Evolutionary conservation across 2,329 filamentous ascomycete species (phyloP), one percentile per base, ranked within the genome.

Genomic region (Alternaria novae-zelandiae): DNA sequence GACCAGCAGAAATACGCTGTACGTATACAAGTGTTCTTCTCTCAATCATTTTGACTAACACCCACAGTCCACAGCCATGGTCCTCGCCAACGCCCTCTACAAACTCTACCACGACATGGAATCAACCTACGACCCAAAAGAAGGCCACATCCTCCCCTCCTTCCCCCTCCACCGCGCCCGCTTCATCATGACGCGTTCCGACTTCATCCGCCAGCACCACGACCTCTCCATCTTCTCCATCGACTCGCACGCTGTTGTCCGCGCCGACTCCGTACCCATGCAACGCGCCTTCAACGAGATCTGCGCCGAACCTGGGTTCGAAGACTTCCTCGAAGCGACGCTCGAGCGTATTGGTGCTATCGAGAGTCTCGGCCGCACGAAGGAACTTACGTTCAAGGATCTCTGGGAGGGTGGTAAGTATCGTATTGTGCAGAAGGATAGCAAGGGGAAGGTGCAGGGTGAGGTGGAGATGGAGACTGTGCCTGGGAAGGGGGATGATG

Each of bases 211-310:
- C 70, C 86, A 89, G 64, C 94, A 98, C 76, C 96, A 99, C 81
- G 92, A 96, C 68, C 88, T 96, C 64, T 98, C 98, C 77, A 88
- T 99, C 63, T 97, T 98, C 82, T 96, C 92, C 66, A 98, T 99
- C 74, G 95, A 96, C 64, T 93, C 90, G 61, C 86, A 87, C 44
- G 93, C 94, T 15, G 91, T 91, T 78, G 96, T 99, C 8, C 89
- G 96, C 50, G 96, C 96, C 2, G 95, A 96, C 79, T 95, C 91
- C 2, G 95, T 99, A 25, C 96, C 96, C 2, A 99, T 99, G 96
- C 93, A 97, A 80, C 89, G 89, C 53, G 96, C 96, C 0, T 97
- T 99, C 81, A 87, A 89, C 61, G 89, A 94, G 73, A 94, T 99
- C 12, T 97, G 94, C 76, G 79, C 83, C 4, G 81, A 90, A 70